A percentile compares a stretch with the other conserved stretches of the same genome.
phyloP scores from a whole-genome alignment of 805 yeast species.

The Kodamaea hsintzibuensis region DNA sequence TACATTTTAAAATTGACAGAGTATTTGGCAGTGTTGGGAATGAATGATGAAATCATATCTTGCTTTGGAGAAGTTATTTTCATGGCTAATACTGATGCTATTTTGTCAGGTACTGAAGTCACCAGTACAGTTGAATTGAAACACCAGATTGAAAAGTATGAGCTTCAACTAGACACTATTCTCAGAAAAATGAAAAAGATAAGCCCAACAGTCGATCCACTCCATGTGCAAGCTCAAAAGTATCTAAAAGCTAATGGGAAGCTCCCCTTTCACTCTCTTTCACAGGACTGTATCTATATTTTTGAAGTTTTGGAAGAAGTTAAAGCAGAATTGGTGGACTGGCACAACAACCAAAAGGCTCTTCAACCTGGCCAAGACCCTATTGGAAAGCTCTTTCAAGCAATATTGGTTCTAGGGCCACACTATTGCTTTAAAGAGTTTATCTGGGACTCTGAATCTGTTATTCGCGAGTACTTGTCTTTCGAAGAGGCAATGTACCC shows the following conservation, averaged over 20 bases:
- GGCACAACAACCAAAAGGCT: not conserved
- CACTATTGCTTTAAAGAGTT: slow-evolving; percentile 15
- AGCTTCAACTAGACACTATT: slow-evolving; percentile 3
- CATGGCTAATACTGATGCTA: slow-evolving; percentile 7
- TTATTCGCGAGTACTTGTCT: slow-evolving; percentile 9
- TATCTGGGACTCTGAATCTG: slow-evolving; percentile 1
- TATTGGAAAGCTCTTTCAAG: slow-evolving; percentile 11
- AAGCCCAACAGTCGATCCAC: slow-evolving; percentile 4
- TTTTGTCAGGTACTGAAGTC: not conserved
- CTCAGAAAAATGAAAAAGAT: not conserved
- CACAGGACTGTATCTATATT: slow-evolving; percentile 15
- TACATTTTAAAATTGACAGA: slow-evolving; percentile 16
- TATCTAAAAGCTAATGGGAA: slow-evolving; percentile 16
- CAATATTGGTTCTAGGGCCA: slow-evolving; percentile 17
- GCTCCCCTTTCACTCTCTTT: slow-evolving; percentile 20
- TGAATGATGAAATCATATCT: slow-evolving; percentile 11
- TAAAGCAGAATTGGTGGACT: not conserved
- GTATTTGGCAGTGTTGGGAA: slow-evolving; percentile 18
- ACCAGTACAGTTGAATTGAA: slow-evolving; percentile 4
- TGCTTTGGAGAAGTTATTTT: slow-evolving; percentile 16
- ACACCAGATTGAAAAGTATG: slow-evolving; percentile 8
- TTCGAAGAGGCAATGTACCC: slow-evolving; percentile 14
- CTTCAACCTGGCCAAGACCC: not conserved
- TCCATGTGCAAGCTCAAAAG: slow-evolving; percentile 24
- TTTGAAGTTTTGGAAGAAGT: not conserved